Percentiles rank a stretch among this genome's conserved stretches.
Evolutionary conservation across 805 yeast species (phyloP).

Genomic region (Kazachstania taianensis): DNA sequence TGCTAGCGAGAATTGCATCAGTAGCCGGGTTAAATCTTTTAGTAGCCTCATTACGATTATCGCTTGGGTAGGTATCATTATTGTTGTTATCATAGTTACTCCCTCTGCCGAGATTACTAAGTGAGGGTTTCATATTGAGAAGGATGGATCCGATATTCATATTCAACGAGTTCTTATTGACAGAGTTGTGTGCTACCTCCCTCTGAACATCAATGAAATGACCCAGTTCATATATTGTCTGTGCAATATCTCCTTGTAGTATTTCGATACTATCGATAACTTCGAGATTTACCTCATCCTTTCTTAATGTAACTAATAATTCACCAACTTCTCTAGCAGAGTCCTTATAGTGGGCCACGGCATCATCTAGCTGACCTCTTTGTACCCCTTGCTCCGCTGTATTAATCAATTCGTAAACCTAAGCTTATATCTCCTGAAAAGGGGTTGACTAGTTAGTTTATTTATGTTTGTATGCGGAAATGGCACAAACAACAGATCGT

Average conservation of each 20-base stretch:
- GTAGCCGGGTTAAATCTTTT: constrained; percentile 4
- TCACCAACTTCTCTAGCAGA: constrained; percentile 4
- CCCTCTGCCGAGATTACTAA: constrained; percentile 4
- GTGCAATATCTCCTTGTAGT: constrained; percentile 25
- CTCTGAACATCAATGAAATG: not conserved
- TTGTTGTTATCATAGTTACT: not conserved
- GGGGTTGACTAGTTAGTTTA: too few species aligned
- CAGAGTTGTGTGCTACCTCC: not conserved
- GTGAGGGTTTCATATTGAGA: constrained; percentile 10
- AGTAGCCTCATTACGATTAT: constrained; percentile 4
- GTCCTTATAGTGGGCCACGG: constrained; percentile 5
- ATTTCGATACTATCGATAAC: constrained; percentile 25
- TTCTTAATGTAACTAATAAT: constrained; percentile 6
- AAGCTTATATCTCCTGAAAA: too few species aligned
- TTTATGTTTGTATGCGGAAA: too few species aligned
- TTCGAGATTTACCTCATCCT: constrained; percentile 10
- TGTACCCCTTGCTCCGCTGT: constrained; percentile 42
- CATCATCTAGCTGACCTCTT: constrained; percentile 30
- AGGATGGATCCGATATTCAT: constrained; percentile 6
- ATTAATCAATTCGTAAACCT: constrained; percentile 43
- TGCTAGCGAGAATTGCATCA: constrained; percentile 14
- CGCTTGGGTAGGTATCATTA: not conserved
- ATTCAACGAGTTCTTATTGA: not conserved
- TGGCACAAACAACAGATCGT: too few species aligned
- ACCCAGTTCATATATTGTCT: constrained; percentile 28